These are phyloP conservation scores for Colletotrichum abscissum DNA, from an alignment of 2,329 filamentous ascomycete species.

Conservation along the genomic window DNA sequence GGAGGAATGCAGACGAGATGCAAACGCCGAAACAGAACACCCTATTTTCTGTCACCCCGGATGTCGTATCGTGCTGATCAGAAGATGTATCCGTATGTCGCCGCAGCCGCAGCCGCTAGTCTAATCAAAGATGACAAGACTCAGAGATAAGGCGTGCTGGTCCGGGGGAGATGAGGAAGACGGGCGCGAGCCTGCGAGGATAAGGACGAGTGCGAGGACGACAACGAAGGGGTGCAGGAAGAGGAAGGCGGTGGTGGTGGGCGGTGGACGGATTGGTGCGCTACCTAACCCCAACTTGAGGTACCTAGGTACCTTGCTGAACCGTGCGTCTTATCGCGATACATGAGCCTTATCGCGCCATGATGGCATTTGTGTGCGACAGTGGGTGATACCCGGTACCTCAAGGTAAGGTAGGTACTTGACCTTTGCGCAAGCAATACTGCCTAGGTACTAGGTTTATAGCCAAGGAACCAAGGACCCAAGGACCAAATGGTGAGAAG, in stretches of 20 bases:
- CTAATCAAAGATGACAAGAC: not conserved
- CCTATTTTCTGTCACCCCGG: not conserved
- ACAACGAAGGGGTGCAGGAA: not conserved
- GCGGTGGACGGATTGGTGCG: not conserved
- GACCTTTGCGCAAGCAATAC: not conserved
- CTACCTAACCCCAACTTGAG: not conserved
- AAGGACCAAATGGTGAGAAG: no score
- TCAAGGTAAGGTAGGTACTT: no score
- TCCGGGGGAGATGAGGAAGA: not conserved
- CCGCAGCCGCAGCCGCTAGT: not conserved
- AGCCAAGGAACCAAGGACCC: no score
- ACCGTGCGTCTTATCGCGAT: slow-evolving; percentile 32
- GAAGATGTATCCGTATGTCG: no score
- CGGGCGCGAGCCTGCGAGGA: not conserved
- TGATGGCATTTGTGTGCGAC: slow-evolving; percentile 27
- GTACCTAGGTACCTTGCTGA: not conserved
- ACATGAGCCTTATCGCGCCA: slow-evolving; percentile 37
- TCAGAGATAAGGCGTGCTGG: not conserved
- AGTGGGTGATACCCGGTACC: no score
- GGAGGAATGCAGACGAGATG: slow-evolving; percentile 4
- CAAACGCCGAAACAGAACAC: slow-evolving; percentile 27
- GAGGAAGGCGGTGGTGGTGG: not conserved
- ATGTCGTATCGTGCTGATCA: not conserved
- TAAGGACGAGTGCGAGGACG: not conserved
- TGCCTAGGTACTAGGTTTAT: no score